Base-by-base conservation (phyloP, 225 moss, liverwort and hornwort genomes). In the Physcomitrellopsis africana region DNA sequence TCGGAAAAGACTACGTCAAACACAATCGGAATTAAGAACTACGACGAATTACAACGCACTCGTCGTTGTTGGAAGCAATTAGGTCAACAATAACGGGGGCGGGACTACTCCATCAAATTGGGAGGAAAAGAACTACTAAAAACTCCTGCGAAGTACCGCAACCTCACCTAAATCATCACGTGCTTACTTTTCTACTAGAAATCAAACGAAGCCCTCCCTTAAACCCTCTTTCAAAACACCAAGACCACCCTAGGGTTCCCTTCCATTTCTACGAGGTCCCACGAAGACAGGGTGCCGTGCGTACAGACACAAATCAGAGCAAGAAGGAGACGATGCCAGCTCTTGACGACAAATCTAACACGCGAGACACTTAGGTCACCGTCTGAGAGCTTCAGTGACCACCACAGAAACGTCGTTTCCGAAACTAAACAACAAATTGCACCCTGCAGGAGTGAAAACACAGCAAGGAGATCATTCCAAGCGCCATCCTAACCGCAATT, bases 401-500 rank as follows among this genome's bases (percentile, higher is more conserved):
- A 49, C 59, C 27, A 51, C 65, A 19, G n/a, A 69, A 75, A 41
- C 59, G 32, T 18, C 49, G 11, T 52, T 19, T 59, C 58, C 22
- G 54, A 32, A 7, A 32, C 22, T 51, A 60, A 16, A 73, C 8
- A 23, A 69, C 42, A 59, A 79, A 72, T 55, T 46, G 63, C 53
- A 65, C 19, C 19, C 68, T n/a, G 9, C 32, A 70, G 44, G 70
- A 51, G 29, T 52, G 19, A 17, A 56, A 51, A 52, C 22, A 75
- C 63, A 32, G 26, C 13, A 29, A 80, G 15, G 49, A 18, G 13
- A 45, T 42, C 52, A 26, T 11, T 8, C 19, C 5, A 19, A 11
- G 55, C 60, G 45, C n/a, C 27, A 74, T 37, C 51, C 82, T 80
- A 63, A 87, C 87, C 84, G 65, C 61, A 87, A 84, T 87, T 85